These are phyloP conservation scores for Lactarius akahatsu DNA, from an alignment of 768 basidiomycete species.

Conservation along the genomic window DNA sequence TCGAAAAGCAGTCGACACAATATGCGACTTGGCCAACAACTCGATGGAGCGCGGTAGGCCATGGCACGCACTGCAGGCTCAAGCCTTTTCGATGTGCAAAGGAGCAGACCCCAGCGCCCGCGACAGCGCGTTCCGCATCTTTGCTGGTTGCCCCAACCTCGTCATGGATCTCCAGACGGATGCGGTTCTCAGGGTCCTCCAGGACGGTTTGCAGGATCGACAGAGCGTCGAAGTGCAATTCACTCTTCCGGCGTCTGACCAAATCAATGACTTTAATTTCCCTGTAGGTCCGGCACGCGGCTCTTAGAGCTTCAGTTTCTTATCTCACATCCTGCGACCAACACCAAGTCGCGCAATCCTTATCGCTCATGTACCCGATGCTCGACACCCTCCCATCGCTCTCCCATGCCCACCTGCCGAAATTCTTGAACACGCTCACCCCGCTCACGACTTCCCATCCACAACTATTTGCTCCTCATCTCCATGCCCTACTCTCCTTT, in stretches of 20 bases:
- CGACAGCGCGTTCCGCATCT: conserved; percentile 60
- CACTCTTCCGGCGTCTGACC: not conserved
- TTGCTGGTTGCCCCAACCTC: conserved; percentile 71
- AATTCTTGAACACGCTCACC: conserved; percentile 66
- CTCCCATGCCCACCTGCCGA: conserved; percentile 53
- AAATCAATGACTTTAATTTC: not conserved
- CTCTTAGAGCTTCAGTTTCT: conserved; percentile 65
- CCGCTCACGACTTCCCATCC: conserved; percentile 70
- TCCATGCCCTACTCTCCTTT: conserved; percentile 65
- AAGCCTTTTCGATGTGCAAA: conserved; percentile 65
- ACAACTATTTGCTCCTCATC: conserved; percentile 69
- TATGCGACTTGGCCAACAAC: conserved; percentile 73
- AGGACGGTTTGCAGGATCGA: conserved; percentile 64
- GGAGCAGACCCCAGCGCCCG: conserved; percentile 33
- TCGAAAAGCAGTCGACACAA: conserved; percentile 70
- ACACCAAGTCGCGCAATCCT: conserved; percentile 58
- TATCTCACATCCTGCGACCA: conserved; percentile 65
- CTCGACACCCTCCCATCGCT: conserved; percentile 70
- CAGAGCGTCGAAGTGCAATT: conserved; percentile 60
- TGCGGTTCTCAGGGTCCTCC: conserved; percentile 63
- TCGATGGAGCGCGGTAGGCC: conserved; percentile 73
- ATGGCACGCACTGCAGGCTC: conserved; percentile 79
- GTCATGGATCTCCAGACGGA: conserved; percentile 76
- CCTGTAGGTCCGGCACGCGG: conserved; percentile 66
- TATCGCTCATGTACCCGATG: conserved; percentile 65